Base-by-base conservation (phyloP, 441 rosid genomes). In the Codiaeum variegatum region DNA sequence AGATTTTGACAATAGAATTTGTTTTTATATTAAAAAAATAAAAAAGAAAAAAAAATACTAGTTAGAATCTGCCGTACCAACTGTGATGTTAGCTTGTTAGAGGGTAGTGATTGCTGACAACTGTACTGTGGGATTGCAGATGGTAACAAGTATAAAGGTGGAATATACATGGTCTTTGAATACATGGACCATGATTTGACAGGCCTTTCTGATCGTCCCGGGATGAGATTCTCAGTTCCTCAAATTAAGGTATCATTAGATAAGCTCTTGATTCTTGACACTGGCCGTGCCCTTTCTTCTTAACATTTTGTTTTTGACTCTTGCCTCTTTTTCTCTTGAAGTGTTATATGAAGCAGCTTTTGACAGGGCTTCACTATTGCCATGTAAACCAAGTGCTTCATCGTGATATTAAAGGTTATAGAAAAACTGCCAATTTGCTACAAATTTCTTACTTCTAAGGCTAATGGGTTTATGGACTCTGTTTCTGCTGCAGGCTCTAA, bases 121-220 rank as follows among this genome's bases (percentile, higher is more conserved):
- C 12, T 47, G 5, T 34, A 63, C 1, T 23, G 63, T 36, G 66
- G 9, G 31, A 62, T 73, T 80, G 72, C 83, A 93, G 99, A 91
- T 84, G 96, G 93, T 73, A 91, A 90, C 79, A 95, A 95, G 83
- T 91, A 95, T 73, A 90, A 87, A 69, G 98, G 98, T 67, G 89
- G 97, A 72, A 92, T 90, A 77, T 94, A 94, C 81, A 93, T 95
- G 98, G 99, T 95, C 44, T 95, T 93, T 68, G 98, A 95, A 78
- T 95, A 95, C 84, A 95, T 95, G 99, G 99, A 95, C 81, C 99
- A 95, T 80, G 98, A 95, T 78, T 84, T 94, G 83, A 92, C 95
- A 21, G 99, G 99, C 70, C 97, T 95, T 71, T 88, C 98, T 76
- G 96, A 95, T 84, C 98, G 98, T 76, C 99, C 98, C 76, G 98